Evolutionary conservation across 371 early-diverging fungal genomes (phyloP), one percentile per base, ranked within the genome.

Genomic region (Apophysomyces elegans): DNA sequence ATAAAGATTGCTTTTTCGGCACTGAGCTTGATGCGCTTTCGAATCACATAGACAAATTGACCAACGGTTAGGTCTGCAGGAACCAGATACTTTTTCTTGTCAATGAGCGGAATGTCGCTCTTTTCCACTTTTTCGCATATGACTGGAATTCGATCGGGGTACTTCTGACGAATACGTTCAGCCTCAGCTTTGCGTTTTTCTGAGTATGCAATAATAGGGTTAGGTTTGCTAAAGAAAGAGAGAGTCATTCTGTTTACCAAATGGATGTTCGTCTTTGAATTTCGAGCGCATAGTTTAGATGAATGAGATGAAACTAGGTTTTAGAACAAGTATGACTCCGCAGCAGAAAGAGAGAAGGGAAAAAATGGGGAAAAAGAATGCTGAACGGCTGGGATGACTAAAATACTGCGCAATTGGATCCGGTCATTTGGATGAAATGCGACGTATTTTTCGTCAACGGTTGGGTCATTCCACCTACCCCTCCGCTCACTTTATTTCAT

Each of bases 1-100:
- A 97, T 94, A 78, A 97, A 98, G 74, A 99, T 96, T 50, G 99
- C 99, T 84, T 97, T 94, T 69, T 99, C 99, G 36, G 96, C 95
- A 71, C 91, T 88, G 18, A 96, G 84, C 83, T 94, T 94, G 81
- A 95, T 94, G 69, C 95, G 88, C 79, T 95, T 95, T 73, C 95
- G 90, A 69, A 95, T 95, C 47, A 98, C 97, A 75, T 96, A 97
- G 58, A 97, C 95, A 72, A 98, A 98, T 73, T 98, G 97, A 18
- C 96, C 97, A n/a, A 98, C 96, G 1, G 96, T 98, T 61, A 98
- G 77, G 77, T 98, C 98, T 59, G 94, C 87, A 18, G 98, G 97
- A 7, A 97, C 97, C 61, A 99, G 86, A 66, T 96, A 99, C 80
- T 98, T 99, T 77, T 97, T 98, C 90, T 97, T 97, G 84, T 99